These are phyloP conservation scores for Ophiostoma himal-ulmi DNA, from an alignment of 2,329 filamentous ascomycete genomes.

Conservation along the genomic window DNA sequence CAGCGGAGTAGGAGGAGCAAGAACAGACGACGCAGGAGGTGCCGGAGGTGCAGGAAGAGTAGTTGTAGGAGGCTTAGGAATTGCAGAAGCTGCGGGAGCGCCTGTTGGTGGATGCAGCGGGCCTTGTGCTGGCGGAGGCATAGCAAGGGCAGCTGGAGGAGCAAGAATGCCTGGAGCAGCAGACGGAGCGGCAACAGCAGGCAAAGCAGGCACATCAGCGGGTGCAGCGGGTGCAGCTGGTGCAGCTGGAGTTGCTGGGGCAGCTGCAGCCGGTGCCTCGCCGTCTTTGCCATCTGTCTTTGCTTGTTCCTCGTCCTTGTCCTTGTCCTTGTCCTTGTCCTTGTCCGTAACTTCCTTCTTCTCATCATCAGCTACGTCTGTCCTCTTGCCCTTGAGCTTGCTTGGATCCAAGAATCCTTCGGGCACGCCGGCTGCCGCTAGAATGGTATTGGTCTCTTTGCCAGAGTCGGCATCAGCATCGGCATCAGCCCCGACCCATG, in stretches of 20 bases:
- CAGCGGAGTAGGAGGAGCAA: neutral
- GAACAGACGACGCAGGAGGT: neutral
- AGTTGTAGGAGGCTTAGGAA: neutral
- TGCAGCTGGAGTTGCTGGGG: neutral
- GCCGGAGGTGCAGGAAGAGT: neutral
- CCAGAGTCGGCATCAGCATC: neutral
- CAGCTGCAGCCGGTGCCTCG: neutral
- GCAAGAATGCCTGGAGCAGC: neutral
- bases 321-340: neutral
- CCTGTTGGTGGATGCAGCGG: neutral
- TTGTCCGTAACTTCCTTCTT: conserved; percentile 12
- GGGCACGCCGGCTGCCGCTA: conserved; percentile 70
- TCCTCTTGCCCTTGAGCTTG: conserved; percentile 25
- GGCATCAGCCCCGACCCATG: conserved; percentile 64
- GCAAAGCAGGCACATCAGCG: neutral
- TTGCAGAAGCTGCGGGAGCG: neutral
- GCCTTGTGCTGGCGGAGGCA: neutral
- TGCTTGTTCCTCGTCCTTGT: neutral
- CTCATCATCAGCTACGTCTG: conserved; percentile 19
- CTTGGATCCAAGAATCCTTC: conserved; percentile 55
- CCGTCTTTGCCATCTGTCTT: neutral
- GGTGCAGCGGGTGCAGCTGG: neutral
- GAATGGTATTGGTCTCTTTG: conserved; percentile 30
- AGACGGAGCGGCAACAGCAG: neutral
- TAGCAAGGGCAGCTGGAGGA: neutral